Percentiles rank a stretch among this genome's conserved stretches.
Evolutionary conservation across 495 filamentous ascomycete species (phyloP).

Genomic region (Rhizodiscina lignyota): DNA sequence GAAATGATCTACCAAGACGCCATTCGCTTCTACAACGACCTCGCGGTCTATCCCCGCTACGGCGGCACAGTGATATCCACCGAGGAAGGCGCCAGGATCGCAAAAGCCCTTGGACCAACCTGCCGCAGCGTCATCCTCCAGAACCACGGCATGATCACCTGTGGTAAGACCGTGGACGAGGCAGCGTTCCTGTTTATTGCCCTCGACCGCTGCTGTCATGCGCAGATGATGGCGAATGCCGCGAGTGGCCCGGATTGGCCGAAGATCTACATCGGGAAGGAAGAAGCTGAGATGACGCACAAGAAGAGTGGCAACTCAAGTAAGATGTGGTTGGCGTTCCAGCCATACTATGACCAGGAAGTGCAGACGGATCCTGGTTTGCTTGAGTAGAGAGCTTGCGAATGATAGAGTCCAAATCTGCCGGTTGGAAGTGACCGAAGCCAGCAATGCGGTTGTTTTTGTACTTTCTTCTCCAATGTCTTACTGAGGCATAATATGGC

Average conservation of each 20-base stretch:
- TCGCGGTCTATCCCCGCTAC: conserved; percentile 22
- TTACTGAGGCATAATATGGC: too few species aligned
- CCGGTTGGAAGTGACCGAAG: too few species aligned
- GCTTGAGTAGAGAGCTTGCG: too few species aligned
- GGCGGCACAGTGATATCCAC: conserved; percentile 23
- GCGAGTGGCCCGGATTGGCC: conserved; percentile 23
- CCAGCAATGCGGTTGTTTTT: too few species aligned
- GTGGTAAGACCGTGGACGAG: conserved; percentile 24
- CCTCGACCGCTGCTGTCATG: conserved; percentile 24
- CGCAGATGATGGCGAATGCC: conserved; percentile 23
- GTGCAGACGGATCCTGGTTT: too few species aligned
- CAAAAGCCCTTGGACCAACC: conserved; percentile 20
- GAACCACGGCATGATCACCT: conserved; percentile 25
- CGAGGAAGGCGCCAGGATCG: conserved; percentile 21
- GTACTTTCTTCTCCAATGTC: too few species aligned
- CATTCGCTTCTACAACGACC: conserved; percentile 22
- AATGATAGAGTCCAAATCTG: too few species aligned
- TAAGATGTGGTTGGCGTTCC: too few species aligned
- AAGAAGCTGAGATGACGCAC: too few species aligned
- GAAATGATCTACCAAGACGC: conserved; percentile 28
- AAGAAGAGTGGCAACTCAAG: too few species aligned
- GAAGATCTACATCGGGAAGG: too few species aligned
- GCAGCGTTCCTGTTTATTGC: conserved; percentile 22
- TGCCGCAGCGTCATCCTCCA: conserved; percentile 22
- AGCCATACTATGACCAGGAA: too few species aligned